Conservation (phyloP, 352 stramenopile species). For the Blastocystis sp. region DNA sequence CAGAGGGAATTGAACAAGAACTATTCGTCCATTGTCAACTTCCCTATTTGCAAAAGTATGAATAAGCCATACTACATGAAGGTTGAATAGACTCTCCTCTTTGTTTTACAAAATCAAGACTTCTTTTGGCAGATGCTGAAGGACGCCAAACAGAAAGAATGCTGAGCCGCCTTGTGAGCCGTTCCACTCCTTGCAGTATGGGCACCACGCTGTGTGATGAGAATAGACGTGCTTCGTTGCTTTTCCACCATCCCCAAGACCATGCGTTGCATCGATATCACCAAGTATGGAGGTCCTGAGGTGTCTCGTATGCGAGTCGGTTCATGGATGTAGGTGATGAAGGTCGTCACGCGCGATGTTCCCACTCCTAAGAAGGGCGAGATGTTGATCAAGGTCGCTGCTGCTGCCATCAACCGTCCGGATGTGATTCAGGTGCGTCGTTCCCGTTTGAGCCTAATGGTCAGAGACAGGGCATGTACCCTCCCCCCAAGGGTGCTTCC, state of each 20-base stretch:
- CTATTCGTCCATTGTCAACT: neutral
- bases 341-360: slow-evolving; percentile 60
- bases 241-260: slow-evolving; percentile 63
- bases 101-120: neutral
- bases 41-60: neutral
- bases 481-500: slow-evolving; percentile 70
- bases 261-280: slow-evolving; percentile 63
- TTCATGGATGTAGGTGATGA: slow-evolving; percentile 45
- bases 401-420: slow-evolving; percentile 71
- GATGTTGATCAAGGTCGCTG: slow-evolving; percentile 71
- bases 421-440: slow-evolving; percentile 68
- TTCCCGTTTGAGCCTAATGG: neutral
- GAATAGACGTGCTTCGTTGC: slow-evolving; percentile 35
- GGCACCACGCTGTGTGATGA: neutral
- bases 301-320: neutral
- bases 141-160: neutral
- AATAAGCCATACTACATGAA: neutral
- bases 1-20: slow-evolving; percentile 10
- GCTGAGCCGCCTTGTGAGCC: slow-evolving; percentile 7
- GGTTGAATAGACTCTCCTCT: neutral
- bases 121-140: neutral
- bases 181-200: slow-evolving; percentile 15
- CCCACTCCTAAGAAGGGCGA: slow-evolving; percentile 67
- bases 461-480: slow-evolving; percentile 72
- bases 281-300: slow-evolving; percentile 49